Percentiles rank a stretch among this genome's conserved stretches.
phyloP scores from a whole-genome alignment of 2,329 filamentous ascomycete species.

The Amauroascus verrucosus region DNA sequence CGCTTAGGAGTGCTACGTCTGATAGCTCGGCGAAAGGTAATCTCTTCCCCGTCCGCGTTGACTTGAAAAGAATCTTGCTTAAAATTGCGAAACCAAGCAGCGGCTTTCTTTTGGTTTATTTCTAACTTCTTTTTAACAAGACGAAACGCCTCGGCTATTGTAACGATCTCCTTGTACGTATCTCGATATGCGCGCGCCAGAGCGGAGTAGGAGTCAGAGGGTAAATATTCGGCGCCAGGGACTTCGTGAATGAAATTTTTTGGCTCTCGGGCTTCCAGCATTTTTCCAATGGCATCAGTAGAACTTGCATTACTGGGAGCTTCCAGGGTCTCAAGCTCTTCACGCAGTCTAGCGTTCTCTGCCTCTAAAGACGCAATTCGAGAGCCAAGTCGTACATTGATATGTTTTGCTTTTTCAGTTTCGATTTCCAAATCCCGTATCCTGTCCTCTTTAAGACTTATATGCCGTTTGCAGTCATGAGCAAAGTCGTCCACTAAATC shows the following conservation, averaged over 20 bases:
- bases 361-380: not conserved
- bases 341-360: not conserved
- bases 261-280: not conserved
- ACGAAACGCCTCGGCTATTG: constrained; percentile 22
- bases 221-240: not conserved
- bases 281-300: not conserved
- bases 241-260: not conserved
- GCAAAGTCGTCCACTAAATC: constrained; percentile 9
- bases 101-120: constrained; percentile 28
- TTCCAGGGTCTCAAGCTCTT: not conserved
- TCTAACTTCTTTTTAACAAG: constrained; percentile 26
- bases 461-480: constrained; percentile 7
- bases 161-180: constrained; percentile 26
- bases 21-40: constrained; percentile 23
- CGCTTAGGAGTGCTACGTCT: not conserved
- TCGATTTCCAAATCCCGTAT: not conserved
- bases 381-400: not conserved
- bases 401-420: not conserved
- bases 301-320: not conserved
- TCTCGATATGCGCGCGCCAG: constrained; percentile 26
- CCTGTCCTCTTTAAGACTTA: not conserved
- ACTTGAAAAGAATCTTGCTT: constrained; percentile 25
- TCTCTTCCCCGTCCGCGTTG: constrained; percentile 20
- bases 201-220: constrained; percentile 1
- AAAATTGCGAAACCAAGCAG: constrained; percentile 24